Evolutionary conservation across 2,329 filamentous ascomycete genomes (phyloP).

Genomic region (Chrysoporthe deuterocubensis): DNA sequence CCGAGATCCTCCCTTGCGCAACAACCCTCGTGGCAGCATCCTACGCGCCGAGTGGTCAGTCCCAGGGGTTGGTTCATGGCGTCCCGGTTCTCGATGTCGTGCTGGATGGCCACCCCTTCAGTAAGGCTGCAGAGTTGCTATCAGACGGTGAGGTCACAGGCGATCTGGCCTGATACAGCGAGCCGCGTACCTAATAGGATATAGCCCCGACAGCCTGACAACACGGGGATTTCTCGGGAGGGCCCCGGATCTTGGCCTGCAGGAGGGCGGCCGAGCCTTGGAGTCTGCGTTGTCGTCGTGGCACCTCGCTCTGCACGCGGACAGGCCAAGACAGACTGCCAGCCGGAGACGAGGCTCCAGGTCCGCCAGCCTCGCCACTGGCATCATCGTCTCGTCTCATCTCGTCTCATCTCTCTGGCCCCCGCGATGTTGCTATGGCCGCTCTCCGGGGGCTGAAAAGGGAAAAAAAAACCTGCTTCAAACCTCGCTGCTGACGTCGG

Average conservation of each 20-base stretch:
- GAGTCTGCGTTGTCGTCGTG: neutral
- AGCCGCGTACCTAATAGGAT: neutral
- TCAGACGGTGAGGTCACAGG: neutral
- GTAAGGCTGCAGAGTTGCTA: neutral
- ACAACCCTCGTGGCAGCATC: conserved; percentile 18
- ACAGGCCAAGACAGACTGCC: neutral
- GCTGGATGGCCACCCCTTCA: neutral
- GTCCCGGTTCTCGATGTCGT: neutral
- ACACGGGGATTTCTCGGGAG: conserved; percentile 3
- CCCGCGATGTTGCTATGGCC: neutral
- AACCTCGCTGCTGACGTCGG: neutral
- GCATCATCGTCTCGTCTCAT: neutral
- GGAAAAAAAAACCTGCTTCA: conserved; percentile 2
- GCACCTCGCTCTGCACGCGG: neutral
- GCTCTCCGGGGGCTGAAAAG: neutral
- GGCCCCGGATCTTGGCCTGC: neutral
- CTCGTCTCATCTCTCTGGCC: neutral
- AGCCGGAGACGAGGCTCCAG: conserved; percentile 1
- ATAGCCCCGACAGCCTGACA: neutral
- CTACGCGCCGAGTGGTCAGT: conserved; percentile 20
- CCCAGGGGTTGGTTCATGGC: neutral
- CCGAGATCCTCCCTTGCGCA: neutral
- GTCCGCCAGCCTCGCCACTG: neutral
- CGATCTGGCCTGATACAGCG: neutral
- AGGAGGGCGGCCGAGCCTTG: neutral